Percentiles rank a stretch among this genome's conserved stretches.
phyloP scores from a whole-genome alignment of 2,329 filamentous ascomycete species.

The Colletotrichum abscissum region DNA sequence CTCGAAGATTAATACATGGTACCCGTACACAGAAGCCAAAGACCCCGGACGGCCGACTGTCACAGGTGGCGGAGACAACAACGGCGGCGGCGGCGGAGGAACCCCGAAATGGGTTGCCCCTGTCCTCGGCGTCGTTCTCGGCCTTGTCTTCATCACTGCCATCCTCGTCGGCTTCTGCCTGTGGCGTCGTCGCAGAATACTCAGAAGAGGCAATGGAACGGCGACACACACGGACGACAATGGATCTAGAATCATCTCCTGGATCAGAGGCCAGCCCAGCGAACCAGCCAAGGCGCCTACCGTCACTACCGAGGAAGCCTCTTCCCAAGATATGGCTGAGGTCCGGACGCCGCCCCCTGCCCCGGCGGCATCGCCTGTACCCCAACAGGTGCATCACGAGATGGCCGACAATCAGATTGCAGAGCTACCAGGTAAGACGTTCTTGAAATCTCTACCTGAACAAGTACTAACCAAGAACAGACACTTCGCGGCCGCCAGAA shows the following conservation, averaged over 20 bases:
- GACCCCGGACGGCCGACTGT: slow-evolving; percentile 40
- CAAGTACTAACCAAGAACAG: slow-evolving; percentile 38
- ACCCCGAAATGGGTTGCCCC: slow-evolving; percentile 70
- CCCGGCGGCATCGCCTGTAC: slow-evolving; percentile 35
- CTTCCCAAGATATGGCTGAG: slow-evolving; percentile 53
- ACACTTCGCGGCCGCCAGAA: slow-evolving; percentile 57
- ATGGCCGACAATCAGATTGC: slow-evolving; percentile 56
- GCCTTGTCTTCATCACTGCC: slow-evolving; percentile 65
- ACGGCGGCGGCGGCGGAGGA: slow-evolving; percentile 40
- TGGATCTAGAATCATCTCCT: slow-evolving; percentile 60
- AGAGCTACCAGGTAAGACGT: slow-evolving; percentile 58
- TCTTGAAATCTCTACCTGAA: fast-evolving
- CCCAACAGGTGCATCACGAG: slow-evolving; percentile 44
- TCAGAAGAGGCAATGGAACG: slow-evolving; percentile 49
- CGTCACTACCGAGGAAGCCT: slow-evolving; percentile 56
- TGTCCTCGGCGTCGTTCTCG: slow-evolving; percentile 71
- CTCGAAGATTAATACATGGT: slow-evolving; percentile 67
- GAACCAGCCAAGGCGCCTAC: slow-evolving; percentile 56
- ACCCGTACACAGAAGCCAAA: slow-evolving; percentile 63
- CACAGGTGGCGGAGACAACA: slow-evolving; percentile 18
- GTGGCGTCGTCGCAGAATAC: slow-evolving; percentile 60
- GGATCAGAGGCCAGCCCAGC: slow-evolving; percentile 60
- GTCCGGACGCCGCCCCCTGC: slow-evolving; percentile 35
- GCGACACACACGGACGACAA: slow-evolving; percentile 58
- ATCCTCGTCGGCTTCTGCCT: slow-evolving; percentile 63